A percentile compares a stretch with the other conserved stretches of the same genome.
phyloP scores from a whole-genome alignment of 306 rosid species.

The Comarum palustre region DNA sequence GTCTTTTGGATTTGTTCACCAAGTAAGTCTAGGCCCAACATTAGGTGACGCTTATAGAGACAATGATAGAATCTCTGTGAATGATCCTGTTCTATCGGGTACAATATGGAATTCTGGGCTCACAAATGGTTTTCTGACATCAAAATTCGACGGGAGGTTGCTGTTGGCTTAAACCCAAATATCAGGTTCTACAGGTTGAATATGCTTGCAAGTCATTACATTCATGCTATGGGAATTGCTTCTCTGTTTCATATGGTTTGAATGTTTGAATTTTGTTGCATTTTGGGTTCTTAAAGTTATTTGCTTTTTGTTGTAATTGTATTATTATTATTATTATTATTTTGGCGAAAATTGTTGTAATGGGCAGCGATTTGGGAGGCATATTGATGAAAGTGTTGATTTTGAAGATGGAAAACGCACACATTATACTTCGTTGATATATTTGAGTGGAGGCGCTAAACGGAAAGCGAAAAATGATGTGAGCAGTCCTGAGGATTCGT shows the following conservation, averaged over 20 bases:
- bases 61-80: conserved; percentile 72
- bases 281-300: neutral
- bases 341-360: no score
- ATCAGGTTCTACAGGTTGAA: conserved; percentile 76
- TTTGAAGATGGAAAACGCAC: conserved; percentile 74
- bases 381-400: conserved; percentile 82
- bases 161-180: conserved; percentile 84
- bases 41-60: conserved; percentile 90
- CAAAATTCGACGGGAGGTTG: conserved; percentile 61
- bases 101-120: conserved; percentile 78
- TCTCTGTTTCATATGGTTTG: neutral
- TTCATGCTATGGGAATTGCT: neutral
- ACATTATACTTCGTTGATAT: conserved; percentile 73
- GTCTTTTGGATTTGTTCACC: conserved; percentile 68
- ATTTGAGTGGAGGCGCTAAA: conserved; percentile 74
- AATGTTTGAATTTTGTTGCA: neutral
- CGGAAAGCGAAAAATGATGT: conserved; percentile 43
- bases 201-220: conserved; percentile 11
- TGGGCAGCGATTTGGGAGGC: conserved; percentile 88
- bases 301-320: conserved; percentile 14
- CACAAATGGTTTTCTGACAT: conserved; percentile 56
- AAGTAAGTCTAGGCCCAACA: conserved; percentile 83
- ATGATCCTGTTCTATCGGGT: conserved; percentile 65
- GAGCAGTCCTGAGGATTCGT: conserved; percentile 34
- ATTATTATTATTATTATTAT: no score